phyloP scores from a whole-genome alignment of 106 monocot genomes.

The Allium fistulosum region DNA sequence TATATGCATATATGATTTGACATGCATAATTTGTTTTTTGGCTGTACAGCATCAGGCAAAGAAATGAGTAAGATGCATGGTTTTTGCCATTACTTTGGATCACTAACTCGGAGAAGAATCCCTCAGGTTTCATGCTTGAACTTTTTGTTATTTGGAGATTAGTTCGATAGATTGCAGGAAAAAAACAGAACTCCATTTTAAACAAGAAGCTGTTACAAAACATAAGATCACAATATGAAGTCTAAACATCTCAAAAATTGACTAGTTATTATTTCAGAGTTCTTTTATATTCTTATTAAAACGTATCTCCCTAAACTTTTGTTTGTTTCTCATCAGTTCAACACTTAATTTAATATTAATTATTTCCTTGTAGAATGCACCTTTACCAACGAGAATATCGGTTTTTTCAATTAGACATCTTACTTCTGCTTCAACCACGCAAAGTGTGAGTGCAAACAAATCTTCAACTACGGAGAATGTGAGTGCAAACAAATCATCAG shows the following conservation, averaged over 20 bases:
- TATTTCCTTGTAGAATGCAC: too few relatives aligned
- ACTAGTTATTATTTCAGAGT: background rate
- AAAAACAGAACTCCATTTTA: too few relatives aligned
- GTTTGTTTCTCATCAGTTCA: background rate
- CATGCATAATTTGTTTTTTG: too few relatives aligned
- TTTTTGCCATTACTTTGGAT: background rate
- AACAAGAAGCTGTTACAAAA: too few relatives aligned
- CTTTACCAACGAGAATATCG: too few relatives aligned
- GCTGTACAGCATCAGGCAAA: background rate
- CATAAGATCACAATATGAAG: too few relatives aligned
- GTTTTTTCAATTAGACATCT: background rate
- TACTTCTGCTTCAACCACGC: background rate
- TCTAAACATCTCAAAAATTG: background rate
- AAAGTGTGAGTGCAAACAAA: background rate
- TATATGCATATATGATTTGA: too few relatives aligned
- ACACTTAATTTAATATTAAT: background rate
- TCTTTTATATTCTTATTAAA: background rate
- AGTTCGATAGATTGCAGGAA: background rate
- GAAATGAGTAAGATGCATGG: constrained; percentile 8
- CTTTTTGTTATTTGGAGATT: background rate
- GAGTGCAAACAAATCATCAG: constrained; percentile 10
- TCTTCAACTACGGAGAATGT: constrained; percentile 12
- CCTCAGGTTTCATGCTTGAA: background rate
- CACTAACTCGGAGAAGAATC: background rate
- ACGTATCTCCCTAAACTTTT: background rate